Base-by-base conservation (phyloP, 805 yeast species). In the Candida palmyrensis region DNA sequence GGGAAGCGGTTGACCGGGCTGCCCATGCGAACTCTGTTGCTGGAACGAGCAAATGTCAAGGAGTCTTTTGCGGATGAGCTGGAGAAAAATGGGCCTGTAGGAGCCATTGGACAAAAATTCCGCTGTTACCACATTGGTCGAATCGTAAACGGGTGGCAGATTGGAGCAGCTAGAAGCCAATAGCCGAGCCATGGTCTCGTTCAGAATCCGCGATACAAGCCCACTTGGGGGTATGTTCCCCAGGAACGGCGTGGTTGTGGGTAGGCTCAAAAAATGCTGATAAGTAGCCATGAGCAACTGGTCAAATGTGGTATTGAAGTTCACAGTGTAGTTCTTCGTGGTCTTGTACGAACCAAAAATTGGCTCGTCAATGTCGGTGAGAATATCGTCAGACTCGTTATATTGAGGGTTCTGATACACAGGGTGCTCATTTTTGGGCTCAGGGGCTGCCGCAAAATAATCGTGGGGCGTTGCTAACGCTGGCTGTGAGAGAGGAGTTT, bases 181-280 rank as follows among this genome's bases (percentile, higher is more conserved):
- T 32, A 64, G 43, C 29, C 39, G 45, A 24, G 34, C 40, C 59
- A 65, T 51, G 6, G 64, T 59, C 38, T 66, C 71, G 40, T 58
- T 58, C 21, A 70, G 69, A n/a, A 65, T 68, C 38, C 56, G 59
- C 25, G 67, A 57, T 15, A 59, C 70, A 31, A 66, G 48, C 1
- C 72, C 72, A 47, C 66, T 61, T 3, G 72, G 72, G 12, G 72
- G 72, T 7, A 57, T 49, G 9, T 41, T 30, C 2, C 72, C 72
- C 50, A 56, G 55, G 32, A 66, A 66, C 9, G 72, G 72, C 14
- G 71, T 64, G 3, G 71, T 64, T 14, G 72, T 66, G 26, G 72
- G 72, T 27, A 61, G 56, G 21, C 60, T 52, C 29, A 65, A 44
- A 25, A 62, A 45, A 29, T 59, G 53, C 18, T 53, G 48, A 44